Base-by-base conservation (phyloP, 2,329 filamentous ascomycete species). In the Stagonosporopsis chrysanthemi region DNA sequence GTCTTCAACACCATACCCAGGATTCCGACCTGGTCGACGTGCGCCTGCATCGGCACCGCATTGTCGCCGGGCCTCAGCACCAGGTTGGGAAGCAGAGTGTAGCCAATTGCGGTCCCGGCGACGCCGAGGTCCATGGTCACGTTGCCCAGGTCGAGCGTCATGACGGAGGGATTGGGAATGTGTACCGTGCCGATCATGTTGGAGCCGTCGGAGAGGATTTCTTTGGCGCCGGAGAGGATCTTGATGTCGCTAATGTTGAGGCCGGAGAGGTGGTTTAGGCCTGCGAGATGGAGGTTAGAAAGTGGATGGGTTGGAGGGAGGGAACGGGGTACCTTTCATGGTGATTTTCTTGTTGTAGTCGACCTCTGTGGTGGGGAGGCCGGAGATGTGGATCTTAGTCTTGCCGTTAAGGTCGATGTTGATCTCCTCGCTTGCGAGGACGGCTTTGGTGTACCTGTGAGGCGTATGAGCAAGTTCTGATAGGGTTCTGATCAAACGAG, bases 81-180 rank as follows among this genome's bases (percentile, higher is more conserved):
- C 41, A 90, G 77, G 75, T 89, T 80, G 62, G 84, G 77, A 59
- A 90, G 81, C 60, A 80, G 83, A 7, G 85, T 76, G 38, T 76
- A 82, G 49, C 88, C 88, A 59, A 90, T 79, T 1, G 77, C 61
- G 41, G 74, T 63, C 42, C 78, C 81, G 41, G 82, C 79, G 49
- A 88, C 80, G 65, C 79, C 84, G 68, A 86, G 86, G 73, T 80
- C 76, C 74, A 89, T 88, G 26, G 83, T 83, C 33, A 85, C 79
- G 66, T 90, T 88, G 65, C 88, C 88, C 80, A 90, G 83, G 31
- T 88, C 83, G 49, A 90, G 80, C n/a, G 82, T 85, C 69, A 88
- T 81, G 48, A 84, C 75, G 1, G 87, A 88, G 6, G 80, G 82
- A 73, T 90, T 91, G 63, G 86, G 86, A 47, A 90, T 87, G 54